Evolutionary conservation across 257 asterid genomes (phyloP), one percentile per base, ranked within the genome.

Genomic region (Salvia splendens): DNA sequence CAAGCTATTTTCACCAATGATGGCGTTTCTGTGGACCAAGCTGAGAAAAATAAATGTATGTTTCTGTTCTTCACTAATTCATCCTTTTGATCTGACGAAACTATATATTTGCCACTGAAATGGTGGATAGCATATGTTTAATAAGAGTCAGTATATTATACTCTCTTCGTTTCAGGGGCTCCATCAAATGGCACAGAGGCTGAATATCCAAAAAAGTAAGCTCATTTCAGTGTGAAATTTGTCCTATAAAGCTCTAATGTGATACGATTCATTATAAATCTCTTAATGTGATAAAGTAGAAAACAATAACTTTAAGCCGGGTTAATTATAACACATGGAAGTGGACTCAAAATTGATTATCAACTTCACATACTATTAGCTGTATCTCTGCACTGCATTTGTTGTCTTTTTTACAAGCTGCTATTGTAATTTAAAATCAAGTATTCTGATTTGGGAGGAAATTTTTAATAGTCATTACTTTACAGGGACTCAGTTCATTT

Each of bases 191-290:
- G 62, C 58, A 63, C 65, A 60, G 77, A 72, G 78, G 84, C 78
- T 66, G 80, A 69, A 70, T 68, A 47, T 75, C 43, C 81, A 56
- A 75, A 81, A 60, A 85, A 50, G 97, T 88, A 80, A 85, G 96
- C 75, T 32, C 49, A 67, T 60, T 52, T 47, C 49, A 62, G 42
- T 73, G 61, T 65, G 46, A 41, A 70, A 32, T 32, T 49, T 64
- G 46, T 51, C 54, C 74, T 64, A 49, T 20, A 45, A 40, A 70
- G 55, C 42, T 45, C 15, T 36, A 41, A 20, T 14, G 40, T 63
- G 28, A 58, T 60, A 57, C 68, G 41, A 65, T 59, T 38, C 61
- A 28, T 62, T 41, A 46, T 58, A 33, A 28, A 52, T 40, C 38
- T 54, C 40, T 32, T 38, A 49, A 36, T 45, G n/a, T 49, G 49